Evolutionary conservation across 2,329 filamentous ascomycete genomes (phyloP).

Genomic region (Lasiodiplodia sp.): DNA sequence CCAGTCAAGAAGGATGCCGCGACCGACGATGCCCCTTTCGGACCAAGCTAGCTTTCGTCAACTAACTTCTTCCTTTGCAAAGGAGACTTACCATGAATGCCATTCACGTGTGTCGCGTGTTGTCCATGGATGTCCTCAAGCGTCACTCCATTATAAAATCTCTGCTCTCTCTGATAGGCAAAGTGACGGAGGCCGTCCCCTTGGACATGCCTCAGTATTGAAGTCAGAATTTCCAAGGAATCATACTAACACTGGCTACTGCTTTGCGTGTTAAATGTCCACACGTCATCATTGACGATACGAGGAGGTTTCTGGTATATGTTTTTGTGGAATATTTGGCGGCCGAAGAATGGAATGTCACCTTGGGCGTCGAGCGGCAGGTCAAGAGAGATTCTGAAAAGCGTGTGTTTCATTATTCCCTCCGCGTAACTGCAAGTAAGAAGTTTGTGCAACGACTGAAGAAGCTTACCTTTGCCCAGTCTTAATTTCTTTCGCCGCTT

Average conservation of each 20-base stretch:
- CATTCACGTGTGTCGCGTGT: constrained; percentile 33
- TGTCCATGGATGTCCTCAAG: constrained; percentile 38
- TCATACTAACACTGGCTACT: constrained; percentile 33
- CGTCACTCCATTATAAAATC: constrained; percentile 43
- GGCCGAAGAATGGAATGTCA: constrained; percentile 62
- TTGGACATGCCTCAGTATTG: constrained; percentile 22
- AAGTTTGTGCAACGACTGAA: constrained; percentile 24
- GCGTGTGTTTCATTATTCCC: not conserved
- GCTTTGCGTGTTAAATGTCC: constrained; percentile 43
- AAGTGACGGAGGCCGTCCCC: constrained; percentile 50
- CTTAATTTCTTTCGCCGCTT: constrained; percentile 60
- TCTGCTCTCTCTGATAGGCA: constrained; percentile 37
- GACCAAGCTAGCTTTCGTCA: constrained; percentile 51
- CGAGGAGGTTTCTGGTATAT: constrained; percentile 32
- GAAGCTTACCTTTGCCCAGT: constrained; percentile 57
- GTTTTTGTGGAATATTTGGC: constrained; percentile 58
- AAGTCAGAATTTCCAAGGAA: too few species aligned
- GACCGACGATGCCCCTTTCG: constrained; percentile 62
- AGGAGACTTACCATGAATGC: constrained; percentile 31
- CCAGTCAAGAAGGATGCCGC: constrained; percentile 63
- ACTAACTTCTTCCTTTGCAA: not conserved
- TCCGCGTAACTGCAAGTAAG: not conserved
- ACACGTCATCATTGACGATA: constrained; percentile 40
- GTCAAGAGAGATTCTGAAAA: constrained; percentile 60
- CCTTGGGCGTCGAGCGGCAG: constrained; percentile 63